Evolutionary conservation across 2,329 filamentous ascomycete genomes (phyloP).

Genomic region (Calonectria crousiana): DNA sequence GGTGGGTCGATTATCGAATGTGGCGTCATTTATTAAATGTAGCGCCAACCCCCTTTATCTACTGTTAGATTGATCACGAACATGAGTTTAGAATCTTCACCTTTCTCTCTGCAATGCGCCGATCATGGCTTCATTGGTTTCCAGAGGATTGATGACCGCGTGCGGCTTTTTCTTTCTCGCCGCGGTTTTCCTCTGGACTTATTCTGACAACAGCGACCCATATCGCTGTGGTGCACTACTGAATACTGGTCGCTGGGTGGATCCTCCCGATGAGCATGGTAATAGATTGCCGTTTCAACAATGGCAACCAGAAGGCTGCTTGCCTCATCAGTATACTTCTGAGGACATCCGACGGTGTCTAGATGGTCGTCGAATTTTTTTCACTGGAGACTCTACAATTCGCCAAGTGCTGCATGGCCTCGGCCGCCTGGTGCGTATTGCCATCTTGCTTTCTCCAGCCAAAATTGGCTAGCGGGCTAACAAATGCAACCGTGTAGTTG

Average conservation of each 20-base stretch:
- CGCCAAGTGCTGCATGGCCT: slow-evolving; percentile 66
- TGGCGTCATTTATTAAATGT: neutral
- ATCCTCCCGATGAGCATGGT: slow-evolving; percentile 45
- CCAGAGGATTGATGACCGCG: neutral
- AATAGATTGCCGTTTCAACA: slow-evolving; percentile 51
- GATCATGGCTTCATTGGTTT: neutral
- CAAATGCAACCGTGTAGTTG: neutral
- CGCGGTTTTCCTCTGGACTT: neutral
- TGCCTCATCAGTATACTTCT: slow-evolving; percentile 65
- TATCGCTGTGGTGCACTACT: slow-evolving; percentile 65
- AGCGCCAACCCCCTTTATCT: neutral
- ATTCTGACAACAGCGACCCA: slow-evolving; percentile 52
- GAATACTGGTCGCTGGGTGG: slow-evolving; percentile 62
- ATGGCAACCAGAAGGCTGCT: slow-evolving; percentile 71
- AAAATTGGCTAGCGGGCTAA: neutral
- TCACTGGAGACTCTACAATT: slow-evolving; percentile 69
- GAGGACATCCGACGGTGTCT: slow-evolving; percentile 65
- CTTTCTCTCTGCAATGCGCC: neutral
- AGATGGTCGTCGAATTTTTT: slow-evolving; percentile 62
- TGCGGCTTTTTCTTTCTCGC: neutral
- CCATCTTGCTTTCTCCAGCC: neutral
- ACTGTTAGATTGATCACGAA: neutral
- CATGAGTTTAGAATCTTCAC: neutral
- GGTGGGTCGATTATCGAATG: neutral
- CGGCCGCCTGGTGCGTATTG: slow-evolving; percentile 15